These are phyloP conservation scores for Coleophoma crateriformis DNA, from an alignment of 2,329 filamentous ascomycete species.

Conservation along the genomic window DNA sequence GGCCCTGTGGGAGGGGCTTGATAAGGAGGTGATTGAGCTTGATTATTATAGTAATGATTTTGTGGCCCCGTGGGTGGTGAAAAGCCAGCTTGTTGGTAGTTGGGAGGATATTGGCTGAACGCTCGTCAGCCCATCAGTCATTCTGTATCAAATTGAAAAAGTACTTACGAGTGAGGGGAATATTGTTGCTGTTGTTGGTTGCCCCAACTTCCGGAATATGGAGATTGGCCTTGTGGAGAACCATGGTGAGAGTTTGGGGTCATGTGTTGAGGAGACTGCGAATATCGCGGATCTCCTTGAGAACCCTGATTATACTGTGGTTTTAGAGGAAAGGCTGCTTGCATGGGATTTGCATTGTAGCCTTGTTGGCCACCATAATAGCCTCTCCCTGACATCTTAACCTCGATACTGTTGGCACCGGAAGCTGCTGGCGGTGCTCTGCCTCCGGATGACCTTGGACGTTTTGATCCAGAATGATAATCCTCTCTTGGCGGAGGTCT, in stretches of 20 bases:
- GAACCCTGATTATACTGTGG: slow-evolving; percentile 28
- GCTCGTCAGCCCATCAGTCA: slow-evolving; percentile 23
- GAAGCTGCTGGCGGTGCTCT: slow-evolving; percentile 20
- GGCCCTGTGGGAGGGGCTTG: slow-evolving; percentile 49
- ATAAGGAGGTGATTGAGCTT: slow-evolving; percentile 40
- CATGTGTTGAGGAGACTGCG: slow-evolving; percentile 53
- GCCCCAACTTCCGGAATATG: slow-evolving; percentile 51
- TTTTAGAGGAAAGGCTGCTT: slow-evolving; percentile 28
- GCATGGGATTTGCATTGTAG: slow-evolving; percentile 30
- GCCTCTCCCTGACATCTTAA: slow-evolving; percentile 29
- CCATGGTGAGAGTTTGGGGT: slow-evolving; percentile 49
- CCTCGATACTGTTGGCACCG: slow-evolving; percentile 29
- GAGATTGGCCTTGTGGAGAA: slow-evolving; percentile 57
- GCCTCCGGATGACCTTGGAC: slow-evolving; percentile 7
- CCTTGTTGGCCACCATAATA: slow-evolving; percentile 26
- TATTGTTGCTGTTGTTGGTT: slow-evolving; percentile 33
- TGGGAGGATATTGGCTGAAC: slow-evolving; percentile 56
- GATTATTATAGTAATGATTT: slow-evolving; percentile 47
- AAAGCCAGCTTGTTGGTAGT: slow-evolving; percentile 52
- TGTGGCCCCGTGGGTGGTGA: slow-evolving; percentile 46
- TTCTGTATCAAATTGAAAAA: slow-evolving; percentile 8
- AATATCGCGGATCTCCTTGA: slow-evolving; percentile 35
- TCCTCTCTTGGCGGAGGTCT: slow-evolving; percentile 18
- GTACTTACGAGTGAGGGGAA: slow-evolving; percentile 43
- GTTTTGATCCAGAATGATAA: slow-evolving; percentile 13